Percentiles rank a stretch among this genome's conserved stretches.
Evolutionary conservation across 2,329 filamentous ascomycete species (phyloP).

Genomic region (Pseudogymnoascus sp.): DNA sequence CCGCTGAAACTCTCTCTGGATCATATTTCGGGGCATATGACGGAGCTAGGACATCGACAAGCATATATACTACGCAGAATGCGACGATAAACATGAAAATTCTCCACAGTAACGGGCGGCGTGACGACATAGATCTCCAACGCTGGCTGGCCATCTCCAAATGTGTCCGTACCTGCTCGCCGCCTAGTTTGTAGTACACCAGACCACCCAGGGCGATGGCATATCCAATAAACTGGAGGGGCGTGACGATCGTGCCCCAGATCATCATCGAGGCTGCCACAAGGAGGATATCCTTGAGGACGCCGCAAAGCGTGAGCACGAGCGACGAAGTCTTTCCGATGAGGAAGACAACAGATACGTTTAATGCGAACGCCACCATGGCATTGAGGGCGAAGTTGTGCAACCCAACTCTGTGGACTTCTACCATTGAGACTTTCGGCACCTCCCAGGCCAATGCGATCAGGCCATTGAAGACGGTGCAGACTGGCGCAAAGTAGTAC

Average conservation of each 20-base stretch:
- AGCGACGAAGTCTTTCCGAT: slow-evolving; percentile 84
- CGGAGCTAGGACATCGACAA: slow-evolving; percentile 62
- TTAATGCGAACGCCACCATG: slow-evolving; percentile 69
- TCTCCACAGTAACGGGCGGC: slow-evolving; percentile 71
- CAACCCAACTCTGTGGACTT: slow-evolving; percentile 67
- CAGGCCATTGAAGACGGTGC: slow-evolving; percentile 71
- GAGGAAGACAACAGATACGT: slow-evolving; percentile 79
- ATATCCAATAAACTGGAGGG: slow-evolving; percentile 77
- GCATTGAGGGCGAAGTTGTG: slow-evolving; percentile 70
- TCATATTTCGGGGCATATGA: slow-evolving; percentile 50
- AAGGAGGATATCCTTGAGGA: slow-evolving; percentile 81
- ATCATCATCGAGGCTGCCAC: slow-evolving; percentile 74
- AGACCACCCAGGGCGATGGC: slow-evolving; percentile 71
- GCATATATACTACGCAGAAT: slow-evolving; percentile 58
- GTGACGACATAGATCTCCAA: slow-evolving; percentile 80
- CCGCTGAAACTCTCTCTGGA: slow-evolving; percentile 26
- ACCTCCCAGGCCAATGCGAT: slow-evolving; percentile 69
- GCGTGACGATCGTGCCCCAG: slow-evolving; percentile 68
- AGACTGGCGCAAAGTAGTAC: slow-evolving; percentile 84
- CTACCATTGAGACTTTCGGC: slow-evolving; percentile 58
- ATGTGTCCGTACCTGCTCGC: slow-evolving; percentile 77
- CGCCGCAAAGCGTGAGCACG: slow-evolving; percentile 78
- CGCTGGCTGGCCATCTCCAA: slow-evolving; percentile 61
- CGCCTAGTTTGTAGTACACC: slow-evolving; percentile 79
- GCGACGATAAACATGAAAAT: slow-evolving; percentile 60